Evolutionary conservation across 2,329 filamentous ascomycete genomes (phyloP).

Genomic region (Chrysoporthe deuterocubensis): DNA sequence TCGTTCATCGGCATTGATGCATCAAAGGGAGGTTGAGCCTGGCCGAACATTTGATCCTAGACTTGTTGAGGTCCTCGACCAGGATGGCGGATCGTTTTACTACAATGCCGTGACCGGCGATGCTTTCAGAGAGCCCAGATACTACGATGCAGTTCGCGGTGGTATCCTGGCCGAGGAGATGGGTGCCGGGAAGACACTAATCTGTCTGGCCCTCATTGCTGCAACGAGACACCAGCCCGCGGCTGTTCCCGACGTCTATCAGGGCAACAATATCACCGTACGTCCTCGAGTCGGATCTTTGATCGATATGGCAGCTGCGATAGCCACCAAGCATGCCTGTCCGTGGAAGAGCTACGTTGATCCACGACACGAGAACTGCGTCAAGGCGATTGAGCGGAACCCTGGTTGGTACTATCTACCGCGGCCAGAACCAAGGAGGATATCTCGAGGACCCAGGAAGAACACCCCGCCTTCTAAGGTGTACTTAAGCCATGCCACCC

Average conservation of each 20-base stretch:
- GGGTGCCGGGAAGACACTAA: slow-evolving; percentile 85
- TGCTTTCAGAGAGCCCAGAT: slow-evolving; percentile 67
- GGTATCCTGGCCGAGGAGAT: slow-evolving; percentile 83
- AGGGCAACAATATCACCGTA: slow-evolving; percentile 43
- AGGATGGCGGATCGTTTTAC: slow-evolving; percentile 67
- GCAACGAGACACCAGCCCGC: slow-evolving; percentile 74
- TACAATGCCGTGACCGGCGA: slow-evolving; percentile 67
- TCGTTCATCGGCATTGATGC: slow-evolving; percentile 79
- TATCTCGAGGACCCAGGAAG: slow-evolving; percentile 41
- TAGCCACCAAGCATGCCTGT: slow-evolving; percentile 66
- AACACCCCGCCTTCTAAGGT: slow-evolving; percentile 52
- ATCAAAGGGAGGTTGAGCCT: slow-evolving; percentile 75
- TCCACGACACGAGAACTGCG: slow-evolving; percentile 53
- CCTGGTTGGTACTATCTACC: slow-evolving; percentile 63
- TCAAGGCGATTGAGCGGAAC: slow-evolving; percentile 60
- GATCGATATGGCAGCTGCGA: slow-evolving; percentile 75
- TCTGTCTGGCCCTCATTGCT: slow-evolving; percentile 77
- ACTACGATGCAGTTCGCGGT: slow-evolving; percentile 75
- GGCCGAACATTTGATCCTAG: slow-evolving; percentile 73
- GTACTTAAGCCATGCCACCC: slow-evolving; percentile 68
- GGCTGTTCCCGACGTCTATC: slow-evolving; percentile 65
- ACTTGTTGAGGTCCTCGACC: slow-evolving; percentile 63
- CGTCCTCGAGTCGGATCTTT: slow-evolving; percentile 62
- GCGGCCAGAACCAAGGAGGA: slow-evolving; percentile 45
- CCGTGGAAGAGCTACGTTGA: slow-evolving; percentile 73